These are phyloP conservation scores for Eucalyptus paniculata DNA, from an alignment of 345 rosid genomes.

Conservation along the genomic window DNA sequence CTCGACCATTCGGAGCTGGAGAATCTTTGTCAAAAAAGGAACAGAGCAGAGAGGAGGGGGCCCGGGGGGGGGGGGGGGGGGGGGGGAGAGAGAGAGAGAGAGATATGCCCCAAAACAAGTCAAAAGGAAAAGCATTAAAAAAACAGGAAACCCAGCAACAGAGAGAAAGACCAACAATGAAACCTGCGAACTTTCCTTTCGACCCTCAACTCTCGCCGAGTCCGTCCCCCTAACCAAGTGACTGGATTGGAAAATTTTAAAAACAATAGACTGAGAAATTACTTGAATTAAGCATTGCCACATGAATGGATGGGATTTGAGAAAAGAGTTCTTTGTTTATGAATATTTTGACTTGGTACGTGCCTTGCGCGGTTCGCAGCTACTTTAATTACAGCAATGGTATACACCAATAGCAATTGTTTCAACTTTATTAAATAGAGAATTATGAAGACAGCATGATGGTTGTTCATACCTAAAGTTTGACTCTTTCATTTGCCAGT, in stretches of 20 bases:
- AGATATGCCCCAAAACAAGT: not conserved
- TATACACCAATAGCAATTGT: no score
- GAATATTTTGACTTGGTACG: not conserved
- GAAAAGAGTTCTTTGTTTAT: not conserved
- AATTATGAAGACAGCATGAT: fast-evolving
- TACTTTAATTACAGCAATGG: not conserved
- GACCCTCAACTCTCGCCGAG: not conserved
- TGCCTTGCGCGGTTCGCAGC: fast-evolving
- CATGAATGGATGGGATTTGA: not conserved
- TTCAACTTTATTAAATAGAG: no score
- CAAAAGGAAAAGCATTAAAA: not conserved
- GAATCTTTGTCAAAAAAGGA: not conserved
- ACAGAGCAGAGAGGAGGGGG: no score
- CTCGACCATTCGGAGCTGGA: fast-evolving
- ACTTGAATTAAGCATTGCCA: not conserved
- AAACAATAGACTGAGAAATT: not conserved
- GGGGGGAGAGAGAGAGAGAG: not conserved
- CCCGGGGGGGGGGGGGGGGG: no score
- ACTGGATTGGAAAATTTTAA: fast-evolving
- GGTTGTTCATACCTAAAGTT: no score
- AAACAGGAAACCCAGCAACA: not conserved
- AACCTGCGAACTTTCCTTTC: no score
- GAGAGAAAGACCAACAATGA: no score
- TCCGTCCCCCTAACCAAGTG: not conserved
- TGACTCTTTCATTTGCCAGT: no score